Evolutionary conservation across 177 flowering plant species (phyloP).

Genomic region (Vitis hybrid): DNA sequence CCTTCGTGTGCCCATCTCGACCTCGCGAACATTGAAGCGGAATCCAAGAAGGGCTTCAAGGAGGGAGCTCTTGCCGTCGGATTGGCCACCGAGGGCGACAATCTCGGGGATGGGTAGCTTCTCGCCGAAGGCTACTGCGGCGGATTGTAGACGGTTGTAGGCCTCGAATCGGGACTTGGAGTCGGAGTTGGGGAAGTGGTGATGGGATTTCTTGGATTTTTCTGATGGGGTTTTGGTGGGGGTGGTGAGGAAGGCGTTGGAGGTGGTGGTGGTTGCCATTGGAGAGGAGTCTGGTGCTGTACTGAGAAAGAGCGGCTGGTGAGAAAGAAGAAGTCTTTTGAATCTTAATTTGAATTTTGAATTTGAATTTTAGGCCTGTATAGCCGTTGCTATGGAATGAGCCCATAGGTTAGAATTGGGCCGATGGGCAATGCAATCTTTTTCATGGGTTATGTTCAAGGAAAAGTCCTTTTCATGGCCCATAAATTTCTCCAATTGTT

Average conservation of each 20-base stretch:
- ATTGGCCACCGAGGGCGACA: conserved; percentile 95
- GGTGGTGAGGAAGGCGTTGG: conserved; percentile 33
- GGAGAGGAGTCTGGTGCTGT: conserved; percentile 3
- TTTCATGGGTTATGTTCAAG: too few species aligned
- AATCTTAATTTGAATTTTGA: conserved; percentile 14
- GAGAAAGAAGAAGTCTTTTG: not conserved
- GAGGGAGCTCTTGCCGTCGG: conserved; percentile 97
- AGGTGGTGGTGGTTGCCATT: conserved; percentile 42
- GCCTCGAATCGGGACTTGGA: conserved; percentile 80
- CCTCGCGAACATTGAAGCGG: conserved; percentile 94
- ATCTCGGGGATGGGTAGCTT: conserved; percentile 97
- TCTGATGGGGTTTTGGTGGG: conserved; percentile 55
- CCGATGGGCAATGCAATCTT: too few species aligned
- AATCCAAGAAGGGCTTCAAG: conserved; percentile 96
- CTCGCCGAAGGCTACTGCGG: conserved; percentile 97
- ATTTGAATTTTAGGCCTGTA: not conserved
- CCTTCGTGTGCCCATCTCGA: conserved; percentile 97
- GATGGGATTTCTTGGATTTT: conserved; percentile 21
- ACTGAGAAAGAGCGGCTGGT: conserved; percentile 1
- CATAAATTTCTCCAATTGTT: too few species aligned
- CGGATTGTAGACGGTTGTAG: conserved; percentile 94
- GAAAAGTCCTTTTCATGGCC: too few species aligned
- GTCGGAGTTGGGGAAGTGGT: conserved; percentile 11
- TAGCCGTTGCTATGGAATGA: not conserved
- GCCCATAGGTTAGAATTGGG: not conserved